These are phyloP conservation scores for Lipomyces spencermartinsiae DNA, from an alignment of 805 yeast species.

Conservation along the genomic window DNA sequence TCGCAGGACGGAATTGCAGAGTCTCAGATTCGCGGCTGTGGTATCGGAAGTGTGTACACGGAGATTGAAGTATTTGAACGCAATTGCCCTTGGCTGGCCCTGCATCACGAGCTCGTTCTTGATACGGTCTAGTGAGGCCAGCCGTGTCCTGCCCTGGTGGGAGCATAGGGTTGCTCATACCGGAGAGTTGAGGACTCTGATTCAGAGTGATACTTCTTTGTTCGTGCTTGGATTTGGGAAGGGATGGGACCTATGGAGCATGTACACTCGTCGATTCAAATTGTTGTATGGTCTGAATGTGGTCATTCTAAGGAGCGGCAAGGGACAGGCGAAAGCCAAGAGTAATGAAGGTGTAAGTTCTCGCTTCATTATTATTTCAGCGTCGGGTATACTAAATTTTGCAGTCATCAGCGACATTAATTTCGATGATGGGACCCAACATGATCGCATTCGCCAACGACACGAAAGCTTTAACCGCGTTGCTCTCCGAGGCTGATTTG, in stretches of 20 bases:
- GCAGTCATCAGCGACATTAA: conserved; percentile 9
- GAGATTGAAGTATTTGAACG: conserved; percentile 33
- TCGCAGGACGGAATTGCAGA: background rate
- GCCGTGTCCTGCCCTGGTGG: conserved; percentile 29
- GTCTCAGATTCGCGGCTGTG: conserved; percentile 29
- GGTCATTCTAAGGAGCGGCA: conserved; percentile 11
- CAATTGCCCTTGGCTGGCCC: conserved; percentile 39
- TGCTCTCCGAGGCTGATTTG: background rate
- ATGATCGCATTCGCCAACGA: conserved; percentile 14
- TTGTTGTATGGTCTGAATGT: conserved; percentile 21
- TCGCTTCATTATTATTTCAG: background rate
- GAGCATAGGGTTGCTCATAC: conserved; percentile 11
- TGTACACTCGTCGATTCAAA: conserved; percentile 11
- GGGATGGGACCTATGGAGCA: conserved; percentile 17
- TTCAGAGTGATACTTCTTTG: background rate
- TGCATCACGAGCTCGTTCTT: conserved; percentile 33
- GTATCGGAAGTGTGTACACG: conserved; percentile 23
- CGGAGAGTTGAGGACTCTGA: background rate
- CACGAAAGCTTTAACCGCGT: background rate
- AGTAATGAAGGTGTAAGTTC: background rate
- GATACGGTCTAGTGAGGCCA: conserved; percentile 6
- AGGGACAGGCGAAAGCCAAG: background rate
- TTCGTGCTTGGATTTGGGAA: conserved; percentile 16
- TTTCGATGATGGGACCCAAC: conserved; percentile 28
- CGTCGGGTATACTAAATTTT: background rate